These are phyloP conservation scores for Geranium rotundifolium DNA, from an alignment of 345 rosid species.

Conservation along the genomic window DNA sequence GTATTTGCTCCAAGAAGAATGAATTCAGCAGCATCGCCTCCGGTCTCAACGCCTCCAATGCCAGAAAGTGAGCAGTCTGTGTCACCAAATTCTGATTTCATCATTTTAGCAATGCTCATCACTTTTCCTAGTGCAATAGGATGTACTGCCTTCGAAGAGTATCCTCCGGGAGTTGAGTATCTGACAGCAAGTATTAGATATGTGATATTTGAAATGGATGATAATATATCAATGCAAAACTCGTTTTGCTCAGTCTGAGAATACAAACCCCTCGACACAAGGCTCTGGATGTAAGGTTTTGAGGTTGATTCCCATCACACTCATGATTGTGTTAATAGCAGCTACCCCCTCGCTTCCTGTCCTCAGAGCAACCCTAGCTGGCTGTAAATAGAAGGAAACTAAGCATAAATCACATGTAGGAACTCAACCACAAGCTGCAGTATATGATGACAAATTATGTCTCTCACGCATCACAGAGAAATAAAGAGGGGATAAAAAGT, in stretches of 20 bases:
- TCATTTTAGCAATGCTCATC: slow-evolving; percentile 87
- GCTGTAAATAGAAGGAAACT: slow-evolving; percentile 29
- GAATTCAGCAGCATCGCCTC: slow-evolving; percentile 86
- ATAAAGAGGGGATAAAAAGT: too few species aligned
- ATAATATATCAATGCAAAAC: slow-evolving; percentile 1
- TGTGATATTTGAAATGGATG: not conserved
- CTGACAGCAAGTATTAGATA: slow-evolving; percentile 24
- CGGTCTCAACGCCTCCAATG: slow-evolving; percentile 94
- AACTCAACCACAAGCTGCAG: not conserved
- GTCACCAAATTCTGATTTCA: slow-evolving; percentile 52
- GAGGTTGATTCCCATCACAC: slow-evolving; percentile 90
- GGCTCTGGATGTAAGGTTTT: slow-evolving; percentile 85
- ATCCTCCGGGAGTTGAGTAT: slow-evolving; percentile 96
- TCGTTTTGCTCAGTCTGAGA: slow-evolving; percentile 10
- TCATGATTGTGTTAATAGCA: slow-evolving; percentile 94
- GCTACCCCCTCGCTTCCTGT: slow-evolving; percentile 81
- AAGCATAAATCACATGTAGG: not conserved
- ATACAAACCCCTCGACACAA: slow-evolving; percentile 87
- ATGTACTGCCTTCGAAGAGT: slow-evolving; percentile 91
- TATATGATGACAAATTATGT: not conserved
- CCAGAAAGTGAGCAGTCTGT: slow-evolving; percentile 70
- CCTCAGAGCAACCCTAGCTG: slow-evolving; percentile 72
- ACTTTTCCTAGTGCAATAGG: slow-evolving; percentile 91
- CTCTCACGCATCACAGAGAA: not conserved
- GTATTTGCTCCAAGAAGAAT: slow-evolving; percentile 90